Percentiles rank a stretch among this genome's conserved stretches.
These are phyloP conservation scores for Cnidoscolus chayamansa DNA, from an alignment of 441 rosid genomes.

Conservation along the genomic window DNA sequence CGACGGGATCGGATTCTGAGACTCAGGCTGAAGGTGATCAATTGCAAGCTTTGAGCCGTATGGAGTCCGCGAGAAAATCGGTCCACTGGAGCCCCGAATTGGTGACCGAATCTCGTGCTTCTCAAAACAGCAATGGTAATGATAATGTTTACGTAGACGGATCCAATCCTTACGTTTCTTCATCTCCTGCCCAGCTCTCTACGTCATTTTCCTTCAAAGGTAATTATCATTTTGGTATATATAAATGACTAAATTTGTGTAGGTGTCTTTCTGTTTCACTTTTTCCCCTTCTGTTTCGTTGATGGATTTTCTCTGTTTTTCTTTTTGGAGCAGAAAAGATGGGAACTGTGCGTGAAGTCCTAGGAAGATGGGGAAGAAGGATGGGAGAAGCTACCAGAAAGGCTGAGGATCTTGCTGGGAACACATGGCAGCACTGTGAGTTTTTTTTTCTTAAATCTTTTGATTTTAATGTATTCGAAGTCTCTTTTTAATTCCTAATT, in stretches of 20 bases:
- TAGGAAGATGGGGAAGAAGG: slow-evolving; percentile 73
- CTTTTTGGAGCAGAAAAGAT: slow-evolving; percentile 44
- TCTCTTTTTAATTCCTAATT: background rate
- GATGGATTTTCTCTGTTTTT: background rate
- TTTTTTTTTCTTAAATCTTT: background rate
- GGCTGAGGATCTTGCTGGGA: slow-evolving; percentile 88
- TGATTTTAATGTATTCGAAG: background rate
- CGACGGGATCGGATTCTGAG: slow-evolving; percentile 34
- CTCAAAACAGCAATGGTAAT: slow-evolving; percentile 12
- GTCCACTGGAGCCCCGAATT: slow-evolving; percentile 80
- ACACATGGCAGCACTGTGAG: slow-evolving; percentile 92
- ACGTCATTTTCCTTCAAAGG: slow-evolving; percentile 42
- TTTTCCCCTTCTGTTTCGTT: background rate
- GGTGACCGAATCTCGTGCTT: slow-evolving; percentile 49
- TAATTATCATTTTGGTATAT: slow-evolving; percentile 23
- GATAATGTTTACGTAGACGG: slow-evolving; percentile 26
- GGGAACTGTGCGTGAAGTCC: slow-evolving; percentile 54
- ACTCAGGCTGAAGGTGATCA: slow-evolving; percentile 14
- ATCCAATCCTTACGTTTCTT: slow-evolving; percentile 54
- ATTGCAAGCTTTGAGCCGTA: slow-evolving; percentile 25
- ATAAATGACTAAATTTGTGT: background rate
- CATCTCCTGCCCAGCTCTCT: slow-evolving; percentile 37
- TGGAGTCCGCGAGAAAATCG: slow-evolving; percentile 52
- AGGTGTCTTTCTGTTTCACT: background rate
- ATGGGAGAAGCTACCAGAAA: slow-evolving; percentile 74